Percentiles rank a stretch among this genome's conserved stretches.
Conservation (phyloP, 1,284 basidiomycete genomes). For the Salmacisia buchloeana region DNA sequence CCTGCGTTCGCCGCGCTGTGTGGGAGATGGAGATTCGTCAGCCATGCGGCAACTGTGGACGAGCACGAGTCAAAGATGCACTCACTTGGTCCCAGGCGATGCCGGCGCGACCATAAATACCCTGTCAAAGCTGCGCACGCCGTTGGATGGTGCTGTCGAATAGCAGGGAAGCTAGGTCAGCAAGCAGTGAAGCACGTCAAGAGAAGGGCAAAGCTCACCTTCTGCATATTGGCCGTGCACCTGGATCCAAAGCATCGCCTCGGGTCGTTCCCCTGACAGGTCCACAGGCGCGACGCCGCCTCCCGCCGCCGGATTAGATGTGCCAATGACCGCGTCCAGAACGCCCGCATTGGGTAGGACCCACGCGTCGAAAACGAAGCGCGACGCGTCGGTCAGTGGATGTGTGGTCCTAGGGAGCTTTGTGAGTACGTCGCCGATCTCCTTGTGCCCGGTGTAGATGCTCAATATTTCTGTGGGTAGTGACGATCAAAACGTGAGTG, state of each 20-base stretch:
- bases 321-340: constrained; percentile 18
- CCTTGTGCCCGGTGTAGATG: constrained; percentile 65
- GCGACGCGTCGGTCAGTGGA: constrained; percentile 59
- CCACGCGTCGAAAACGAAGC: constrained; percentile 86
- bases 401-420: constrained; percentile 74
- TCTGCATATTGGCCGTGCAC: constrained; percentile 90
- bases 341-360: constrained; percentile 54
- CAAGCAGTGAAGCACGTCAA: not conserved
- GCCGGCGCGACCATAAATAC: constrained; percentile 81
- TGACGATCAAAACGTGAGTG: not conserved
- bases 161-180: constrained; percentile 50
- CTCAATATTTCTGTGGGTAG: constrained; percentile 8
- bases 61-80: constrained; percentile 20
- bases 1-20: constrained; percentile 69
- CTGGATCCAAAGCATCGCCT: constrained; percentile 65
- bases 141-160: constrained; percentile 53
- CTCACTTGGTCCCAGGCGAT: constrained; percentile 70
- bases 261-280: constrained; percentile 48
- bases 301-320: not conserved
- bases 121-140: constrained; percentile 85
- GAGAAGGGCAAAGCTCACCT: constrained; percentile 58
- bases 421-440: constrained; percentile 62
- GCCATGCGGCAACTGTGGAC: too few species aligned
- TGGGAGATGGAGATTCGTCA: constrained; percentile 5
- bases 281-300: not conserved